Conservation (phyloP, 108 stramenopile species). For the Schizochytrium sp. region DNA sequence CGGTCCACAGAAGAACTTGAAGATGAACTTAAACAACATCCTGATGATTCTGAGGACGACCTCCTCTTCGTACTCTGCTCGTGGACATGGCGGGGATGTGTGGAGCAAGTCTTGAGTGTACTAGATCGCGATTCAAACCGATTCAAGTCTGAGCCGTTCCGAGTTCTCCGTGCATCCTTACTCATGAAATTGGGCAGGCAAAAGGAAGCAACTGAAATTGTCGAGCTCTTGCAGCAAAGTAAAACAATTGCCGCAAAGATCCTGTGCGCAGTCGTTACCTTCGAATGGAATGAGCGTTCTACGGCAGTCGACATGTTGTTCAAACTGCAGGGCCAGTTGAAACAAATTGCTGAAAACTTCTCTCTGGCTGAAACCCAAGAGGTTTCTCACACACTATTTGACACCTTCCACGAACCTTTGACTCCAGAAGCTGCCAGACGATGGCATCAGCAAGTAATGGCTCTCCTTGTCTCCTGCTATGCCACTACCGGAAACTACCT, state of each 20-base stretch:
- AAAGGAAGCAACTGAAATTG: slow-evolving; percentile 47
- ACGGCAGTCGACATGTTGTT: slow-evolving; percentile 52
- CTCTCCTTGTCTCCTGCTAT: slow-evolving; percentile 43
- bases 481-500: not conserved
- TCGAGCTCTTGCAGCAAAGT: slow-evolving; percentile 55
- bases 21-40: not conserved
- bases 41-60: not conserved
- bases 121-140: not conserved
- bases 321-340: slow-evolving; percentile 4
- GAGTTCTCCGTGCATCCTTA: slow-evolving; percentile 14
- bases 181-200: slow-evolving; percentile 13
- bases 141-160: not conserved
- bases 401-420: not conserved
- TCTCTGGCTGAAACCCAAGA: not conserved
- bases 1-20: not conserved
- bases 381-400: not conserved
- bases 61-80: slow-evolving; percentile 7
- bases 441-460: slow-evolving; percentile 17
- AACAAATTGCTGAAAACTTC: not conserved
- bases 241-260: slow-evolving; percentile 24
- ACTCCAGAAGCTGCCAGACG: not conserved
- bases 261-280: slow-evolving; percentile 34
- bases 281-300: slow-evolving; percentile 56
- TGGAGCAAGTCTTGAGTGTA: slow-evolving; percentile 21
- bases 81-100: slow-evolving; percentile 21